Conservation (phyloP, 371 early-diverging fungal genomes). For the Cokeromyces recurvatus region DNA sequence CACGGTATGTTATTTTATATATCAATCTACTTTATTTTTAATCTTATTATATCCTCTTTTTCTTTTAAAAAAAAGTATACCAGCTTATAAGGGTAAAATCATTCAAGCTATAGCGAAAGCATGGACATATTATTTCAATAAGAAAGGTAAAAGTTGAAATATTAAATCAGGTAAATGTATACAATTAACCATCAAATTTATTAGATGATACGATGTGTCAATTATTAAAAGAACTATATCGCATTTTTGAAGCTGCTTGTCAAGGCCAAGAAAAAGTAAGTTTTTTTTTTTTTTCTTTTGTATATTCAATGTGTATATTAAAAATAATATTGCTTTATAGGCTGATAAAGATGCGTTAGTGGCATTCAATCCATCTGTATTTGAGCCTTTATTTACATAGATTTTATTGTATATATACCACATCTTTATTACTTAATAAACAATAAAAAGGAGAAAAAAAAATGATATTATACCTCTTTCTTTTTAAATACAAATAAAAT, state of each 20-base stretch:
- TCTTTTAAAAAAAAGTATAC: too few relatives aligned
- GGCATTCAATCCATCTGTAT: too few relatives aligned
- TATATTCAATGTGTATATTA: background rate
- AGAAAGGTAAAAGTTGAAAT: too few relatives aligned
- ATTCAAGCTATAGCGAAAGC: slow-evolving; percentile 21
- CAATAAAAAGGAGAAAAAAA: too few relatives aligned
- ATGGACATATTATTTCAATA: slow-evolving; percentile 19
- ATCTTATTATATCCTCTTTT: too few relatives aligned
- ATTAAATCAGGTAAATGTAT: background rate
- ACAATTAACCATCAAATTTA: background rate
- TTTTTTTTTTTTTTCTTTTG: background rate
- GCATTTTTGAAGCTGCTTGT: slow-evolving; percentile 18
- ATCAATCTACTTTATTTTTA: background rate
- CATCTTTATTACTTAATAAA: too few relatives aligned
- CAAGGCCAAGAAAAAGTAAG: slow-evolving; percentile 15
- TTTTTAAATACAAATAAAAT: too few relatives aligned
- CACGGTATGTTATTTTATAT: slow-evolving; percentile 20
- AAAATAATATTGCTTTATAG: background rate
- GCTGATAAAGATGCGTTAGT: slow-evolving; percentile 17
- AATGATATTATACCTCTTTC: too few relatives aligned
- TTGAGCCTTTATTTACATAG: too few relatives aligned
- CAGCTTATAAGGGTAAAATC: slow-evolving; percentile 16
- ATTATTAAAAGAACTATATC: slow-evolving; percentile 10
- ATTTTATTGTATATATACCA: too few relatives aligned
- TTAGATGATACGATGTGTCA: slow-evolving; percentile 15